A percentile compares a stretch with the other conserved stretches of the same genome.
Conservation (phyloP, 73 alveolate genomes). For the Blepharisma stoltei region DNA sequence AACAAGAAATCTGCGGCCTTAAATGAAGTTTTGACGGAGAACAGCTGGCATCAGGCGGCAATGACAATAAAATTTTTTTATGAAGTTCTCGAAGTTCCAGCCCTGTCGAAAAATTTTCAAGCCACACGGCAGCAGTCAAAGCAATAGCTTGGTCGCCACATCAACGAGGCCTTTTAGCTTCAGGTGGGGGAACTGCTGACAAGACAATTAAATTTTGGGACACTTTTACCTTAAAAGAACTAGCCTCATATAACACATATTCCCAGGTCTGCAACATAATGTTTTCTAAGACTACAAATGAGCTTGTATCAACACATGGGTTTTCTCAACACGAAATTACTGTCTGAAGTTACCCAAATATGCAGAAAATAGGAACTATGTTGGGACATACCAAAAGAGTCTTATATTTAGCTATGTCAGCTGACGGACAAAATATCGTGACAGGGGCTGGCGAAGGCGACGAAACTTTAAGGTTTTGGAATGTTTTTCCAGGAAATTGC, state of each 20-base stretch:
- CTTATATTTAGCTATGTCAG: slow-evolving; percentile 59
- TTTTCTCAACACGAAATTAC: slow-evolving; percentile 65
- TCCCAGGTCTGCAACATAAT: slow-evolving; percentile 73
- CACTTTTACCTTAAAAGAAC: slow-evolving; percentile 53
- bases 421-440: slow-evolving; percentile 90
- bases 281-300: slow-evolving; percentile 58
- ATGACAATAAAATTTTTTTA: slow-evolving; percentile 86
- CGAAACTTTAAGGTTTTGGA: slow-evolving; percentile 94
- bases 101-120: slow-evolving; percentile 40
- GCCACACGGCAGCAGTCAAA: slow-evolving; percentile 90
- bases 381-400: slow-evolving; percentile 16
- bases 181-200: slow-evolving; percentile 91
- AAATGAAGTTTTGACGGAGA: slow-evolving; percentile 93
- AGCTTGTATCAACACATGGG: slow-evolving; percentile 83
- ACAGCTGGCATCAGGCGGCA: slow-evolving; percentile 95
- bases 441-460: slow-evolving; percentile 93
- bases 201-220: slow-evolving; percentile 69
- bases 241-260: slow-evolving; percentile 56
- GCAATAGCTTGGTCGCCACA: slow-evolving; percentile 99
- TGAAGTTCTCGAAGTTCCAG: slow-evolving; percentile 70
- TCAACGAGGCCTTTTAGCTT: slow-evolving; percentile 86
- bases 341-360: slow-evolving; percentile 69
- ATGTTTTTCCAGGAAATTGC: slow-evolving; percentile 70
- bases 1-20: slow-evolving; percentile 86
- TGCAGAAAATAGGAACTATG: slow-evolving; percentile 58